Evolutionary conservation across 1,284 basidiomycete species (phyloP), one percentile per base, ranked within the genome.

Genomic region (Vanrija sp.): DNA sequence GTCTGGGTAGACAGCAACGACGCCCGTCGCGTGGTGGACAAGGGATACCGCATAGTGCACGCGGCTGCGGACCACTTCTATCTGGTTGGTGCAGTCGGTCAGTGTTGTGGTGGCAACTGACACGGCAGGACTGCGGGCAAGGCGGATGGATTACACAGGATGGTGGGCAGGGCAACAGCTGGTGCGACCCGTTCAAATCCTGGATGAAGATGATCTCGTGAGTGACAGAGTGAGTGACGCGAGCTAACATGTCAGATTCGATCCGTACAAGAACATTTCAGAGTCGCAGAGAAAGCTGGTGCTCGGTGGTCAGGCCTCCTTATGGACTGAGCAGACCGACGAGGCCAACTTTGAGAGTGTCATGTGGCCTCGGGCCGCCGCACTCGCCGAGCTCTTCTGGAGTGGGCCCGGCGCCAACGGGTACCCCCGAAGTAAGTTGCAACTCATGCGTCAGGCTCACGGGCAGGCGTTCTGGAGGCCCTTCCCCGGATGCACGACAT

Each of bases 311-410:
- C 66, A 89, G 76, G 82, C 85, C 26, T 81, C 87, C 4, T 78
- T 91, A 1, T 91, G 89, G 89, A 80, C 85, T 3, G 88, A 91
- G 75, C 87, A 90, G 73, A 83, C 85, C 6, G 81, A 83, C 43
- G 81, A 84, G 15, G 78, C 80, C 51, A 90, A 88, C 69, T 74
- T 92, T 47, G 88, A 92, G 66, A 68, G 80, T 0, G 83, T 85
- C 53, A 78, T 84, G 12, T 92, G 89, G 88, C 90, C 90, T 3
- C 81, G 89, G 50, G 86, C 88, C 8, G 87, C 87, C 0, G 81
- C 85, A 0, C 83, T 84, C 5, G 88, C 88, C 0, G 89, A 92
- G 78, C 69, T 91, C n/a, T 91, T 87, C 76, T 92, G 89, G 89
- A 85, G 83, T 3, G 87, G 90, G 0, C 78, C 81, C 0, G 77